phyloP scores from a whole-genome alignment of 148 eudicot species.

The Selenicereus undatus region DNA sequence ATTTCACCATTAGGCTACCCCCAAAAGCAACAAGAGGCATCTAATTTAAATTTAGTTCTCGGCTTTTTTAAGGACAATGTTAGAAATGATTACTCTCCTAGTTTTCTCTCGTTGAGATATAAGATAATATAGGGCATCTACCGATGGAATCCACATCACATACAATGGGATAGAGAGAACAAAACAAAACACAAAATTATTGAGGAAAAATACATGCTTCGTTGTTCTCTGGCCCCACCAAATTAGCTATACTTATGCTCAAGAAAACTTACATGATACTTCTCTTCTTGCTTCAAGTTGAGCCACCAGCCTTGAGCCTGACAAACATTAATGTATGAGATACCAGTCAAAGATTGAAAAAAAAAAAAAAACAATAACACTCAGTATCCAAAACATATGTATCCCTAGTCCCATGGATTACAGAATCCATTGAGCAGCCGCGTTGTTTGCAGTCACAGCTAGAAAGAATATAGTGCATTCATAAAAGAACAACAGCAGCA shows the following conservation, averaged over 20 bases:
- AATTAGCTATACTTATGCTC: neutral
- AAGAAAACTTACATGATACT: conserved; percentile 50
- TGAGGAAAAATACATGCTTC: neutral
- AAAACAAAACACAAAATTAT: neutral
- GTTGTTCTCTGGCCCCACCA: no score
- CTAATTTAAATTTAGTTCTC: neutral
- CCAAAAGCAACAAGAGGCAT: no score
- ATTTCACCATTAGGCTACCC: no score
- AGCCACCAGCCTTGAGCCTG: conserved; percentile 97
- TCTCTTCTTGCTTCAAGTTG: conserved; percentile 65
- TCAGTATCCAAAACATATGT: neutral
- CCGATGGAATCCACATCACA: neutral
- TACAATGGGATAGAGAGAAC: neutral
- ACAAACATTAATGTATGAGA: conserved; percentile 14
- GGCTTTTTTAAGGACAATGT: neutral
- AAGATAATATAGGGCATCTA: no score
- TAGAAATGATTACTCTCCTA: neutral
- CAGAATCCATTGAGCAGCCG: neutral
- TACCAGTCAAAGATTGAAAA: neutral
- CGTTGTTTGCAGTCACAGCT: neutral
- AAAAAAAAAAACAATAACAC: neutral
- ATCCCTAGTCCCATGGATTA: neutral
- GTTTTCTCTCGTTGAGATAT: no score
- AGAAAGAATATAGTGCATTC: neutral
- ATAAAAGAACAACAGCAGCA: neutral